Conservation (phyloP, 192 early-diverging fungal genomes). For the Linnemannia hyalina region DNA sequence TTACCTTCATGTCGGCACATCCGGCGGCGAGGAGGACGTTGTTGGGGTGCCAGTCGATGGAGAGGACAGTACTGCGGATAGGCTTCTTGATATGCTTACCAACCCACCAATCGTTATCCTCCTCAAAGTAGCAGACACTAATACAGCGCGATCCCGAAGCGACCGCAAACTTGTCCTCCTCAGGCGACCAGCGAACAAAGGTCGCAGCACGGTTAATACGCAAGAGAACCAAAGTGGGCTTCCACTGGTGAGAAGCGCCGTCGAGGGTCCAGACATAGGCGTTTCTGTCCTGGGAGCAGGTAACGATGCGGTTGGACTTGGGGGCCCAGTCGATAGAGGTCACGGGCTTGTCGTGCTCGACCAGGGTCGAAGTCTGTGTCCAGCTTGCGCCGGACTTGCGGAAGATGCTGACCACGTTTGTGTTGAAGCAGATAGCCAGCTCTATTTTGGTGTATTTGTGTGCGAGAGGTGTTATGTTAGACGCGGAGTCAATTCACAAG, state of each 20-base stretch:
- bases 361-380: constrained; percentile 76
- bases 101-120: constrained; percentile 97
- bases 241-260: constrained; percentile 79
- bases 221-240: constrained; percentile 91
- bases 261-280: constrained; percentile 98
- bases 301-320: constrained; percentile 93
- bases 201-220: constrained; percentile 98
- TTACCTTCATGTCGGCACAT: constrained; percentile 82
- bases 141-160: constrained; percentile 93
- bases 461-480: neutral
- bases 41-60: constrained; percentile 97
- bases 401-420: constrained; percentile 93
- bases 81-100: constrained; percentile 96
- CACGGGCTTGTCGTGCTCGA: constrained; percentile 96
- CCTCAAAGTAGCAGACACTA: constrained; percentile 95
- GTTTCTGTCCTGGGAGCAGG: constrained; percentile 98
- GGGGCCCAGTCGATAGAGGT: constrained; percentile 97
- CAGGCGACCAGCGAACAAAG: constrained; percentile 92
- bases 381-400: constrained; percentile 70
- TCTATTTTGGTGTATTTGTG: constrained; percentile 64
- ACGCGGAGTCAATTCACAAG: neutral
- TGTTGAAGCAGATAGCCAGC: constrained; percentile 92
- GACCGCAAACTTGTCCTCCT: constrained; percentile 98
- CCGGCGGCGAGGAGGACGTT: constrained; percentile 95
- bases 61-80: constrained; percentile 89